Evolutionary conservation across 768 basidiomycete species (phyloP).

Genomic region (Mycena kentingensis): DNA sequence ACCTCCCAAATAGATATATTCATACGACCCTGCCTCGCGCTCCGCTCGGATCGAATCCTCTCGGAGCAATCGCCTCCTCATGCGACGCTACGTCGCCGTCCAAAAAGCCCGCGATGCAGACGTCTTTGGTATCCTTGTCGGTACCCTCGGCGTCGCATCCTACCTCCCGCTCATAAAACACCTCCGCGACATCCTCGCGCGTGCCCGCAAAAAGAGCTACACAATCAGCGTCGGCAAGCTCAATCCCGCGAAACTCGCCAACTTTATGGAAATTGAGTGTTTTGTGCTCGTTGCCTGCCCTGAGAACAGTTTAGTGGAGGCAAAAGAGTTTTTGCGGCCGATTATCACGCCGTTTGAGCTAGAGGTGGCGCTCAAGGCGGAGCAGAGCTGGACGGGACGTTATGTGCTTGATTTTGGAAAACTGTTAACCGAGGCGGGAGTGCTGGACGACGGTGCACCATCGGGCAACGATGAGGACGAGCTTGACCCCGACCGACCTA

Average conservation of each 20-base stretch:
- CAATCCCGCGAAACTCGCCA: slow-evolving; percentile 92
- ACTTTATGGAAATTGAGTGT: slow-evolving; percentile 95
- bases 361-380: slow-evolving; percentile 71
- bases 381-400: slow-evolving; percentile 70
- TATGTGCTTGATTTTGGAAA: slow-evolving; percentile 80
- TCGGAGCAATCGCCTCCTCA: slow-evolving; percentile 78
- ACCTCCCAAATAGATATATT: slow-evolving; percentile 57
- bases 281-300: slow-evolving; percentile 94
- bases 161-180: slow-evolving; percentile 86
- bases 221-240: slow-evolving; percentile 95
- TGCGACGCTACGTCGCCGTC: slow-evolving; percentile 85
- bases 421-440: slow-evolving; percentile 44
- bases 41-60: slow-evolving; percentile 58
- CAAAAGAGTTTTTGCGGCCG: slow-evolving; percentile 88
- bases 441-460: neutral
- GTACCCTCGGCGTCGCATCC: slow-evolving; percentile 87
- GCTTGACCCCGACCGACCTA: slow-evolving; percentile 68
- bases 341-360: slow-evolving; percentile 95
- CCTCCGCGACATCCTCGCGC: slow-evolving; percentile 68
- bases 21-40: slow-evolving; percentile 65
- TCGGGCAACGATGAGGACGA: slow-evolving; percentile 37
- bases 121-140: slow-evolving; percentile 93
- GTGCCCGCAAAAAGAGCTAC: slow-evolving; percentile 84
- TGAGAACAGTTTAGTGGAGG: slow-evolving; percentile 83
- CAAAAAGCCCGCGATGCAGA: slow-evolving; percentile 91